Conservation (phyloP, 1,284 basidiomycete species). For the Cutaneotrichosporon sp. region DNA sequence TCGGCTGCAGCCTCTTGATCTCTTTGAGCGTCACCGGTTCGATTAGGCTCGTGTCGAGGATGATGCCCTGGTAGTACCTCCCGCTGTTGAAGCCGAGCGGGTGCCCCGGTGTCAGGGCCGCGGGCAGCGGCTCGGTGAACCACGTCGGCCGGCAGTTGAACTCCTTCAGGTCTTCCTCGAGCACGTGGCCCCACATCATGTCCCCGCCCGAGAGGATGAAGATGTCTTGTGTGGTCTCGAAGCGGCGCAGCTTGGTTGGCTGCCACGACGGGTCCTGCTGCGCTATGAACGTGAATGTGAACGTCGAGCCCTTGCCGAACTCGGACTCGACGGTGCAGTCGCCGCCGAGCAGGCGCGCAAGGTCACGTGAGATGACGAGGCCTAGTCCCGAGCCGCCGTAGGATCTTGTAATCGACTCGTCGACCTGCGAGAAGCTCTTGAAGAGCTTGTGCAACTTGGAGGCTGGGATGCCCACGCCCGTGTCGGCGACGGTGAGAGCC, state of each 20-base stretch:
- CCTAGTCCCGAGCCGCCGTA: slow-evolving; percentile 49
- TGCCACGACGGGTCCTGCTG: slow-evolving; percentile 25
- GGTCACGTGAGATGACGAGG: slow-evolving; percentile 47
- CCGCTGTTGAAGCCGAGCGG: slow-evolving; percentile 30
- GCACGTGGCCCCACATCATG: slow-evolving; percentile 36
- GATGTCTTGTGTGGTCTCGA: slow-evolving; percentile 19
- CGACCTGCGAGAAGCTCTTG: slow-evolving; percentile 50
- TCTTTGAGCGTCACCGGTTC: slow-evolving; percentile 16
- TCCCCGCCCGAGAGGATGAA: slow-evolving; percentile 29
- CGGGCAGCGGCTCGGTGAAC: slow-evolving; percentile 27
- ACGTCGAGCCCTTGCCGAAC: slow-evolving; percentile 48
- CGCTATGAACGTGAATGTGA: slow-evolving; percentile 45
- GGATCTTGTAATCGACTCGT: slow-evolving; percentile 46
- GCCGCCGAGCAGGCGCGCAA: slow-evolving; percentile 48
- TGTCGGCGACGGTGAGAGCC: slow-evolving; percentile 39
- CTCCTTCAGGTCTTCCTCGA: slow-evolving; percentile 33
- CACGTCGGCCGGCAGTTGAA: slow-evolving; percentile 38
- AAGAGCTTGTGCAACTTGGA: slow-evolving; percentile 49
- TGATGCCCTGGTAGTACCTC: slow-evolving; percentile 26
- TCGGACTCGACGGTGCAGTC: slow-evolving; percentile 46
- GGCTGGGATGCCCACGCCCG: slow-evolving; percentile 42
- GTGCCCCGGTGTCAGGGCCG: slow-evolving; percentile 24
- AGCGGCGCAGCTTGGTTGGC: slow-evolving; percentile 11
- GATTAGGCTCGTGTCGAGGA: slow-evolving; percentile 33
- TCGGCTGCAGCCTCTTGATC: slow-evolving; percentile 34